Percentiles rank a stretch among this genome's conserved stretches.
Conservation (phyloP, 139 green algal species). For the Chlorokybus atmophyticus region DNA sequence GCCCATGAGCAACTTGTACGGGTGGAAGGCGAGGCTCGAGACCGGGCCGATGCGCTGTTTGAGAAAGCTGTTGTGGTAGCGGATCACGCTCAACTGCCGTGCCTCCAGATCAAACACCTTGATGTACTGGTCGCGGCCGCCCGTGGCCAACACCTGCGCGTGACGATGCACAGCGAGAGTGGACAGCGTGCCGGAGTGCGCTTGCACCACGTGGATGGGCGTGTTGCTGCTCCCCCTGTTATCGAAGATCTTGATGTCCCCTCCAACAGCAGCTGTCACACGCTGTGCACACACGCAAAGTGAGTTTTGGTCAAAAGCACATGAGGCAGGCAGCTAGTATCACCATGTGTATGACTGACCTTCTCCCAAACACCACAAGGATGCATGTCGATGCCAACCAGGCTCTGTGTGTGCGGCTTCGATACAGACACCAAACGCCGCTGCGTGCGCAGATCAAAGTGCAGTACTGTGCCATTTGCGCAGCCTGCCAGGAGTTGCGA, state of each 20-base stretch:
- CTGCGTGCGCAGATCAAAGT: too few relatives aligned
- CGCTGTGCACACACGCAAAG: too few relatives aligned
- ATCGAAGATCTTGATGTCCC: conserved; percentile 66
- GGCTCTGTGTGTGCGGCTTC: conserved; percentile 1
- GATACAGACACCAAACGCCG: conserved; percentile 1
- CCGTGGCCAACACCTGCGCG: conserved; percentile 67
- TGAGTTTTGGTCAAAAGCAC: too few relatives aligned
- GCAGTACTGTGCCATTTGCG: too few relatives aligned
- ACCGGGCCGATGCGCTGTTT: conserved; percentile 51
- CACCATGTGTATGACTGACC: too few relatives aligned
- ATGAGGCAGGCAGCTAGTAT: too few relatives aligned
- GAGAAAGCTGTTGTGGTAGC: conserved; percentile 46
- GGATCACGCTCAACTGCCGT: conserved; percentile 51
- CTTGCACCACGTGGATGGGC: conserved; percentile 45
- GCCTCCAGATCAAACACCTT: conserved; percentile 54
- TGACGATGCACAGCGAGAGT: conserved; percentile 57
- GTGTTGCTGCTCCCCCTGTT: conserved; percentile 35
- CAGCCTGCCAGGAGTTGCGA: too few relatives aligned
- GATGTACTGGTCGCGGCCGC: conserved; percentile 50
- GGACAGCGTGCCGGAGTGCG: conserved; percentile 52
- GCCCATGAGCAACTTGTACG: conserved; percentile 61
- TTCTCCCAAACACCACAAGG: conserved; percentile 28
- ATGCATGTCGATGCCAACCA: conserved; percentile 43
- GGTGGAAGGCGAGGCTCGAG: conserved; percentile 67
- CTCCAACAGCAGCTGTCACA: conserved; percentile 38